Conservation (phyloP, 2,329 filamentous ascomycete species). For the Curvularia sp. region DNA sequence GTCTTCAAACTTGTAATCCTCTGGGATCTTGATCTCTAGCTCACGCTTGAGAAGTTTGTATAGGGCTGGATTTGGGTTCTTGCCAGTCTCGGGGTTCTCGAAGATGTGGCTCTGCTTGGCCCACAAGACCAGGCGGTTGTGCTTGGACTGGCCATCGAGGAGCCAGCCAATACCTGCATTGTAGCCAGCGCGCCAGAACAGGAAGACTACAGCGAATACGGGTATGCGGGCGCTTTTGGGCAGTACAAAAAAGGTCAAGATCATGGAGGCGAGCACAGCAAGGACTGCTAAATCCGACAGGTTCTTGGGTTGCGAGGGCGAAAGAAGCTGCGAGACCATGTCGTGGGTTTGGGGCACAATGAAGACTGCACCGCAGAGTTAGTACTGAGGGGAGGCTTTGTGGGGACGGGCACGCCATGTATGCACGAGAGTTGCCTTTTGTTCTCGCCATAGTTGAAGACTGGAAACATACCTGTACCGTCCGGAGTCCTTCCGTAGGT, state of each 20-base stretch:
- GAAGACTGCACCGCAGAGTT: conserved; percentile 70
- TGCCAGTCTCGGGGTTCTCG: conserved; percentile 78
- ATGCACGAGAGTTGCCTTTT: conserved; percentile 4
- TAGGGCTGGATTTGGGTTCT: conserved; percentile 81
- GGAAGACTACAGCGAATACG: conserved; percentile 80
- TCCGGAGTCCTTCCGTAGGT: conserved; percentile 91
- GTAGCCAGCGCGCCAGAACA: conserved; percentile 92
- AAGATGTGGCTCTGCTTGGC: conserved; percentile 86
- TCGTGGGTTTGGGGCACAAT: conserved; percentile 95
- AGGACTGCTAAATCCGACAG: conserved; percentile 84
- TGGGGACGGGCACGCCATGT: neutral
- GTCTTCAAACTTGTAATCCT: conserved; percentile 91
- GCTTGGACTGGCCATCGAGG: conserved; percentile 86
- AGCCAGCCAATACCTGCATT: conserved; percentile 93
- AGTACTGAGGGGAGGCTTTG: conserved; percentile 18
- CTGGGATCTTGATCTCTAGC: conserved; percentile 90
- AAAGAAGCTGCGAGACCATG: conserved; percentile 97
- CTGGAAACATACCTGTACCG: conserved; percentile 74
- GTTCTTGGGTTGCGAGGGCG: conserved; percentile 94
- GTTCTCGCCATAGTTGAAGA: neutral
- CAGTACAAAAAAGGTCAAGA: conserved; percentile 75
- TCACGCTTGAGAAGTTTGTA: conserved; percentile 86
- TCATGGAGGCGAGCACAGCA: conserved; percentile 75
- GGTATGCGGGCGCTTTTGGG: conserved; percentile 74
- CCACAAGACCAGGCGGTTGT: conserved; percentile 85